A percentile compares a stretch with the other conserved stretches of the same genome.
Conservation (phyloP, 2,329 filamentous ascomycete genomes). For the Cordyceps tenuipes region DNA sequence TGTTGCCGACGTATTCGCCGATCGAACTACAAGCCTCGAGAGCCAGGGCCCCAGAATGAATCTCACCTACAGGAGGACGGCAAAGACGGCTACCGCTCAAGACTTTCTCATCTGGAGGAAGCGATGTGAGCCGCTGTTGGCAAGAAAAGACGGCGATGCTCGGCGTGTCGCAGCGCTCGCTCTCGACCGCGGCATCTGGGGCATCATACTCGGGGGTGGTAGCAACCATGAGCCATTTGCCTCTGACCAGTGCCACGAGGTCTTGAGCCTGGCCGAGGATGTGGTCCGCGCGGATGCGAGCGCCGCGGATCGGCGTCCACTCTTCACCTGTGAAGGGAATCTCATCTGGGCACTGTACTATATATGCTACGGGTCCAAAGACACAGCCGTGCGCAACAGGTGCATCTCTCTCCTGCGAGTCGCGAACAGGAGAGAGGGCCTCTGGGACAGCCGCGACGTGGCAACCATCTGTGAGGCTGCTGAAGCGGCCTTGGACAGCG, state of each 20-base stretch:
- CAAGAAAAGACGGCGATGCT: background rate
- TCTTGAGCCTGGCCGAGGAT: background rate
- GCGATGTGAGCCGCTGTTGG: background rate
- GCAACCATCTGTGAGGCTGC: conserved; percentile 7
- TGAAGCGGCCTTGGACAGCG: background rate
- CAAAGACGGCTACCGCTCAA: background rate
- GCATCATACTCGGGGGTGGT: background rate
- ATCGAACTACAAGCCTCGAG: background rate
- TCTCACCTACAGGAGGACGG: background rate
- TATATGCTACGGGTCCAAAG: background rate
- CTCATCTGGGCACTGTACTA: background rate
- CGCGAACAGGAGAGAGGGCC: conserved; percentile 15
- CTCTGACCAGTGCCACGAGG: background rate
- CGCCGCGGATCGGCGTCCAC: background rate
- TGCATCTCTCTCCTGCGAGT: conserved; percentile 13
- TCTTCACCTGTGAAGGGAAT: background rate
- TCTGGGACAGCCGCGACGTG: conserved; percentile 19
- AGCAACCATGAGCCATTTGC: background rate
- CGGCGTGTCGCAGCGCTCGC: background rate
- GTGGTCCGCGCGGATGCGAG: background rate
- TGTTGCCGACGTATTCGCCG: background rate
- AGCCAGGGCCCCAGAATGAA: background rate
- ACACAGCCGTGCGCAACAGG: conserved; percentile 3
- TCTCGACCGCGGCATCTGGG: background rate
- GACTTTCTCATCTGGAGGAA: background rate